phyloP scores from a whole-genome alignment of 2,329 filamentous ascomycete species.

The Penicillium sp. region DNA sequence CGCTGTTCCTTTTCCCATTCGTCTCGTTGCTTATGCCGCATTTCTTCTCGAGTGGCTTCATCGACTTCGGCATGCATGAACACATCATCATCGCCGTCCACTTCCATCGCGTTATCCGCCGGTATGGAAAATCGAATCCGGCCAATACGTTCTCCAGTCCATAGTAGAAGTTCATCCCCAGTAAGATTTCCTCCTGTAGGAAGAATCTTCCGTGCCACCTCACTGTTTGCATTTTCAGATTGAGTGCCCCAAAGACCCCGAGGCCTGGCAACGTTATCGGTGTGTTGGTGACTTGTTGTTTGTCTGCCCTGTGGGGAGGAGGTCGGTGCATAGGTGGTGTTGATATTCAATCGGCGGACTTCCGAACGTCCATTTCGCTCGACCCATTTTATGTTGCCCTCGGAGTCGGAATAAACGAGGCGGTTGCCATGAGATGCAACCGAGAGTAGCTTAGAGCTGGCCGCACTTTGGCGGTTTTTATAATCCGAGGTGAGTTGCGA shows the following conservation, averaged over 20 bases:
- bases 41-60: conserved; percentile 25
- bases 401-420: conserved; percentile 75
- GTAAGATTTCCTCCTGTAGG: conserved; percentile 48
- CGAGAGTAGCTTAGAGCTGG: conserved; percentile 72
- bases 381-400: conserved; percentile 82
- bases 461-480: conserved; percentile 78
- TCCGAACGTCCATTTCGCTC: conserved; percentile 67
- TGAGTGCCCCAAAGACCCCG: conserved; percentile 53
- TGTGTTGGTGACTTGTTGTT: conserved; percentile 9
- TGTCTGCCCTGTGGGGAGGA: conserved; percentile 10
- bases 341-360: conserved; percentile 55
- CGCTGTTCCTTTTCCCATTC: conserved; percentile 40
- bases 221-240: conserved; percentile 45
- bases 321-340: conserved; percentile 33
- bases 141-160: conserved; percentile 81
- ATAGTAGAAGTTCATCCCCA: conserved; percentile 68
- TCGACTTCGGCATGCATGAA: conserved; percentile 28
- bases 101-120: conserved; percentile 27
- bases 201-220: conserved; percentile 74
- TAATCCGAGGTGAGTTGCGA: conserved; percentile 39
- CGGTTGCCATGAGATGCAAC: conserved; percentile 75
- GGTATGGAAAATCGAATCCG: conserved; percentile 58
- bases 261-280: conserved; percentile 35
- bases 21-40: conserved; percentile 29
- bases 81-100: conserved; percentile 36